phyloP scores from a whole-genome alignment of 805 yeast genomes.

The Candida coleopterorum region DNA sequence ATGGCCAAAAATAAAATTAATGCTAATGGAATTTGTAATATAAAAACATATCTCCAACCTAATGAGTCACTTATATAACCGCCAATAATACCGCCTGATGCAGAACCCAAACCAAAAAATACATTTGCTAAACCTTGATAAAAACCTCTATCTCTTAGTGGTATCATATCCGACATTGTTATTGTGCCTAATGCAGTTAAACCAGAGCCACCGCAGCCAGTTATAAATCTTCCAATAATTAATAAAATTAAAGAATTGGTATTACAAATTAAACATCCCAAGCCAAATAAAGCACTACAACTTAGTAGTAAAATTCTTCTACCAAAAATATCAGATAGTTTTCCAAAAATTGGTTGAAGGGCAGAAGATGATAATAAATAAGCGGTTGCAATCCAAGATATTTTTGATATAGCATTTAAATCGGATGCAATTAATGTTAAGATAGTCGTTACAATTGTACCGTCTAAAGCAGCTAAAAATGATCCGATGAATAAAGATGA shows the following conservation, averaged over 20 bases:
- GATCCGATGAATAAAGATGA: conserved; percentile 33
- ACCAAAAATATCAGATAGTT: conserved; percentile 68
- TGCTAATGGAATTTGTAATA: conserved; percentile 40
- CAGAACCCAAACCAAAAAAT: conserved; percentile 66
- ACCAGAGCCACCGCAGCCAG: conserved; percentile 94
- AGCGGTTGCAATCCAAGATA: conserved; percentile 73
- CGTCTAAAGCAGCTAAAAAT: conserved; percentile 62
- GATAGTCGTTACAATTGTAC: conserved; percentile 63
- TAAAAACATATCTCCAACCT: conserved; percentile 48
- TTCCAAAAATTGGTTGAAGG: conserved; percentile 70
- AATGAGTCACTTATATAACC: conserved; percentile 52
- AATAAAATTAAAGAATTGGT: conserved; percentile 44
- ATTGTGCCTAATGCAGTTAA: conserved; percentile 71
- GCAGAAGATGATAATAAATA: conserved; percentile 66
- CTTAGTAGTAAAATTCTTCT: conserved; percentile 48
- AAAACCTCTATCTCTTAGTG: conserved; percentile 71
- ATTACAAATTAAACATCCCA: conserved; percentile 54
- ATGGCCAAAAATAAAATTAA: conserved; percentile 36
- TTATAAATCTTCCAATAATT: conserved; percentile 60
- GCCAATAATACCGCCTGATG: conserved; percentile 41
- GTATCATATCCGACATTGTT: conserved; percentile 70
- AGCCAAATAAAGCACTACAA: conserved; percentile 51
- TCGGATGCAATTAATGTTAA: conserved; percentile 66
- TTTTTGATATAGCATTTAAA: conserved; percentile 54
- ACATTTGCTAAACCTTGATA: conserved; percentile 82